Conservation (phyloP, 1,284 basidiomycete species). For the Calocybe gambosa region DNA sequence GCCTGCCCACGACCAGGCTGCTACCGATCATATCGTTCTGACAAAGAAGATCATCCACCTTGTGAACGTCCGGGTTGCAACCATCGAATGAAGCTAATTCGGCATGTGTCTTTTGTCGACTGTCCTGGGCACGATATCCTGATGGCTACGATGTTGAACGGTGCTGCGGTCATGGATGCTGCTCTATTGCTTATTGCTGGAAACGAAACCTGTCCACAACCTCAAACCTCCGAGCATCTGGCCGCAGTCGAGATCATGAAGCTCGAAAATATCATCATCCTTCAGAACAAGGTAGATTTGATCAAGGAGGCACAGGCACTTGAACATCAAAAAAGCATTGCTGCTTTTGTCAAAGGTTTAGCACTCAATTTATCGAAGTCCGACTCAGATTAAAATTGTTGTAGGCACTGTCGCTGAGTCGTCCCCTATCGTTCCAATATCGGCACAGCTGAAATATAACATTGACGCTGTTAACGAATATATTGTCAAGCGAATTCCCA, state of each 20-base stretch:
- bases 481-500: conserved; percentile 94
- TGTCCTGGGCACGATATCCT: conserved; percentile 94
- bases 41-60: conserved; percentile 90
- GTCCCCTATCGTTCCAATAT: conserved; percentile 97
- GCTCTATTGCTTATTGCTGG: conserved; percentile 92
- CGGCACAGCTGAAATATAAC: conserved; percentile 98
- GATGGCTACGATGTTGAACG: conserved; percentile 99
- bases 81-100: conserved; percentile 84
- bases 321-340: conserved; percentile 91
- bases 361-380: neutral
- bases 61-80: conserved; percentile 94
- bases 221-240: conserved; percentile 97
- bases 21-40: conserved; percentile 90
- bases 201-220: conserved; percentile 98
- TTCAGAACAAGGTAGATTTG: conserved; percentile 97
- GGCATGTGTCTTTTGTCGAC: conserved; percentile 97
- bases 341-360: conserved; percentile 86
- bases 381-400: conserved; percentile 2
- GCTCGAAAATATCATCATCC: conserved; percentile 94
- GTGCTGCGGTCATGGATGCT: conserved; percentile 99
- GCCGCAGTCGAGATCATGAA: conserved; percentile 99
- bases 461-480: conserved; percentile 99
- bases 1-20: conserved; percentile 91
- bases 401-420: conserved; percentile 92
- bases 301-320: conserved; percentile 89